A percentile compares a stretch with the other conserved stretches of the same genome.
Evolutionary conservation across 1,284 basidiomycete genomes (phyloP).

Genomic region (Schizophyllum amplum): DNA sequence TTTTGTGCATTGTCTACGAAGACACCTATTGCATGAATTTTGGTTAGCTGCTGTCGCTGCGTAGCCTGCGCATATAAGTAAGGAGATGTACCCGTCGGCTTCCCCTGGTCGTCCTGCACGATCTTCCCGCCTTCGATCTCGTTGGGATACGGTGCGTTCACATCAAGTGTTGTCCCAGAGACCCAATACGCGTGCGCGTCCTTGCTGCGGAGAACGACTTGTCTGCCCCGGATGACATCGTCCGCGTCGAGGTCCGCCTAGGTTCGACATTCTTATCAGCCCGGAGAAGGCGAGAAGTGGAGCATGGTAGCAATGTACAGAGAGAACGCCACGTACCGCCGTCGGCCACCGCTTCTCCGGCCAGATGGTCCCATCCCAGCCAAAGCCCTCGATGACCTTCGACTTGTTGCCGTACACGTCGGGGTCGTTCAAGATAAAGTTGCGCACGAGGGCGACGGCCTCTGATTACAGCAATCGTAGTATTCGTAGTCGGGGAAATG

Average conservation of each 20-base stretch:
- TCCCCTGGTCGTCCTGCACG: constrained; percentile 55
- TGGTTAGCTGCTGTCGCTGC: too few relatives aligned
- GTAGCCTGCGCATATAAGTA: too few relatives aligned
- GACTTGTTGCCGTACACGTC: constrained; percentile 46
- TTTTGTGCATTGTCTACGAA: constrained; percentile 69
- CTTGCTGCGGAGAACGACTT: constrained; percentile 73
- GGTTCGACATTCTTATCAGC: neutral
- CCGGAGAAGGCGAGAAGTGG: neutral
- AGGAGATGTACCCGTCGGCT: constrained; percentile 68
- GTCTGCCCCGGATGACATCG: constrained; percentile 57
- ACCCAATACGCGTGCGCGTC: constrained; percentile 91
- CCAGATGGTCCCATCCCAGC: constrained; percentile 90
- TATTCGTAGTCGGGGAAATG: too few relatives aligned
- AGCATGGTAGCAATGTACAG: neutral
- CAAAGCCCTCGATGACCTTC: constrained; percentile 73
- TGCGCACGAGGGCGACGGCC: constrained; percentile 54
- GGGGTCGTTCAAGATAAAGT: constrained; percentile 56
- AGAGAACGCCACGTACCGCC: constrained; percentile 66
- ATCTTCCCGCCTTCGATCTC: constrained; percentile 77
- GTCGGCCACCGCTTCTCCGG: constrained; percentile 61
- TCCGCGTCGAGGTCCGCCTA: constrained; percentile 72
- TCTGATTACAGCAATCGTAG: too few relatives aligned
- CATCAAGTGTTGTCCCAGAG: constrained; percentile 50
- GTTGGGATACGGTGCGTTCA: constrained; percentile 52
- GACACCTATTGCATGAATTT: constrained; percentile 55